Conservation (phyloP, 2,329 filamentous ascomycete genomes). For the Sclerotiophoma versabilis region DNA sequence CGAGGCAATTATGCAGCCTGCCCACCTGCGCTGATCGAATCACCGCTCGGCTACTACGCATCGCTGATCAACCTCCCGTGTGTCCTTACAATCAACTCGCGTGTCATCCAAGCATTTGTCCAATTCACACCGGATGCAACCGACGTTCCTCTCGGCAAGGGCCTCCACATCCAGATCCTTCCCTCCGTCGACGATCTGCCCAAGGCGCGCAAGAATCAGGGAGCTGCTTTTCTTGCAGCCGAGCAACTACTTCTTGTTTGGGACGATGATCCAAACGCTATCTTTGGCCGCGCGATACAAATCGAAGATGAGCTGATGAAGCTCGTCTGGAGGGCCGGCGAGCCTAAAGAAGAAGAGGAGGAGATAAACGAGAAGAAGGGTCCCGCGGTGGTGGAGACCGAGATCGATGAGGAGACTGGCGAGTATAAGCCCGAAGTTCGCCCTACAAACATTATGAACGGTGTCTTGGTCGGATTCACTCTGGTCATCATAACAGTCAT, state of each 20-base stretch:
- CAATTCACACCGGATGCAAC: conserved; percentile 75
- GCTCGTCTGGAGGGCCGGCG: conserved; percentile 72
- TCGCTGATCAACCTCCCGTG: conserved; percentile 75
- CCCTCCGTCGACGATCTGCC: conserved; percentile 74
- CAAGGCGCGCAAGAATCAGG: conserved; percentile 77
- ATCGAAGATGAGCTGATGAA: conserved; percentile 81
- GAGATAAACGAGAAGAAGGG: conserved; percentile 58
- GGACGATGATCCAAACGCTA: conserved; percentile 77
- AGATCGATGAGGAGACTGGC: conserved; percentile 76
- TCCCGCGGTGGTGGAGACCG: conserved; percentile 56
- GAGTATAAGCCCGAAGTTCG: conserved; percentile 69
- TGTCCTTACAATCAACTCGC: conserved; percentile 81
- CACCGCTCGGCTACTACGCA: conserved; percentile 70
- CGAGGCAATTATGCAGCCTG: conserved; percentile 77
- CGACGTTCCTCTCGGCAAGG: conserved; percentile 78
- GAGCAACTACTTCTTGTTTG: conserved; percentile 77
- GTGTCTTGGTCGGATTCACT: conserved; percentile 71
- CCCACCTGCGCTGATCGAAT: conserved; percentile 68
- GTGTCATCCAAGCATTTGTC: conserved; percentile 80
- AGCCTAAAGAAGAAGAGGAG: conserved; percentile 62
- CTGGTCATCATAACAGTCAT: conserved; percentile 70
- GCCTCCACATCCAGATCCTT: conserved; percentile 77
- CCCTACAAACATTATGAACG: conserved; percentile 73
- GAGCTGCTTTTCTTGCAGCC: conserved; percentile 76
- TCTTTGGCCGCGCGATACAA: conserved; percentile 70